phyloP scores from a whole-genome alignment of 140 eudicot genomes.

The Anethum foeniculum region DNA sequence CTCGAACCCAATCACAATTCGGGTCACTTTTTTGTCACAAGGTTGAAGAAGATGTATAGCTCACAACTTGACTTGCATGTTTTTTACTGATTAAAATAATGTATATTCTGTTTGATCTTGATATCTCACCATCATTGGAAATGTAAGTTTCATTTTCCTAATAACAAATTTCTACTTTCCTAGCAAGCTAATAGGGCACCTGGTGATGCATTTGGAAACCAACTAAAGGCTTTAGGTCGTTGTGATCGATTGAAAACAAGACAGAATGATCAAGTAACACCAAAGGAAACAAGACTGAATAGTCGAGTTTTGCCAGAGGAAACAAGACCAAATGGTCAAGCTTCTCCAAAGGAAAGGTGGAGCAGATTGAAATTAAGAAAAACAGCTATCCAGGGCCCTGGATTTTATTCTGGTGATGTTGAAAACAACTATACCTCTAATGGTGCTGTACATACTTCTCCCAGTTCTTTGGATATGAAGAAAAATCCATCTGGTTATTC shows the following conservation, averaged over 20 bases:
- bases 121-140: background rate
- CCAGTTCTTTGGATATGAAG: slow-evolving; percentile 18
- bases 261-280: slow-evolving; percentile 14
- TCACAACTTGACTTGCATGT: background rate
- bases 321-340: slow-evolving; percentile 14
- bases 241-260: slow-evolving; percentile 24
- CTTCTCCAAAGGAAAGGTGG: slow-evolving; percentile 19
- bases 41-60: slow-evolving; percentile 31
- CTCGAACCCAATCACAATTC: slow-evolving; percentile 21
- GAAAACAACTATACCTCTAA: slow-evolving; percentile 21
- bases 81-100: background rate
- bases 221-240: slow-evolving; percentile 20
- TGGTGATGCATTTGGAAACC: slow-evolving; percentile 32
- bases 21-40: slow-evolving; percentile 16
- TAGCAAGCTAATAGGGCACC: slow-evolving; percentile 43
- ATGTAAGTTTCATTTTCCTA: background rate
- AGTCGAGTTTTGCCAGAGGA: slow-evolving; percentile 16
- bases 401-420: slow-evolving; percentile 16
- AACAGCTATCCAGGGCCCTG: slow-evolving; percentile 27
- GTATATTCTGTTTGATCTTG: background rate
- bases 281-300: slow-evolving; percentile 13
- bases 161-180: slow-evolving; percentile 2
- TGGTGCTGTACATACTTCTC: slow-evolving; percentile 20
- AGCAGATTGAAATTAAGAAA: slow-evolving; percentile 26
- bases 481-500: slow-evolving; percentile 15